phyloP scores from a whole-genome alignment of 2,329 filamentous ascomycete species.

The Epichloe glyceriae region DNA sequence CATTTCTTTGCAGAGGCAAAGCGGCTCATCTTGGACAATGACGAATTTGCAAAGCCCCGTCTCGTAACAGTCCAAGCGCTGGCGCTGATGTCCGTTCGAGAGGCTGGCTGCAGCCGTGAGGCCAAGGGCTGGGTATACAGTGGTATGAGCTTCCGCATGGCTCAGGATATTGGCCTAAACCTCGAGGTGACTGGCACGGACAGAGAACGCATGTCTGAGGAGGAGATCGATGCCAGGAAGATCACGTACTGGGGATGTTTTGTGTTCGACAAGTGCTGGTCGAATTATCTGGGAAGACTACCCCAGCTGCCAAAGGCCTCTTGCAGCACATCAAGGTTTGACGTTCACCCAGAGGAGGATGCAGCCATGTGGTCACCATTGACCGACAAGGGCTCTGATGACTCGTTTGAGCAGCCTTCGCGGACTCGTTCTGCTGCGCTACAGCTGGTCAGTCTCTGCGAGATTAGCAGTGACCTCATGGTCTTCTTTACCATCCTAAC shows the following conservation, averaged over 20 bases:
- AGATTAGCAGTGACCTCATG: conserved; percentile 86
- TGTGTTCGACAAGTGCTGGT: conserved; percentile 98
- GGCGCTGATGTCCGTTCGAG: conserved; percentile 88
- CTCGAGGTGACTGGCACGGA: conserved; percentile 61
- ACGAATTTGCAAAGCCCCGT: conserved; percentile 81
- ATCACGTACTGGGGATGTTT: conserved; percentile 98
- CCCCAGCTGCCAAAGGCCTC: conserved; percentile 72
- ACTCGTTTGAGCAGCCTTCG: conserved; percentile 63
- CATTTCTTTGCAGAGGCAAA: conserved; percentile 96
- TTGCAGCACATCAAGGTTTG: conserved; percentile 75
- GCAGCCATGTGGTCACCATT: conserved; percentile 77
- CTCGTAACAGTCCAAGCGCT: conserved; percentile 87
- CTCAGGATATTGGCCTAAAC: conserved; percentile 83
- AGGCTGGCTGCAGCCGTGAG: conserved; percentile 87
- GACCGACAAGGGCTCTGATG: conserved; percentile 67
- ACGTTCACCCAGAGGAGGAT: conserved; percentile 84
- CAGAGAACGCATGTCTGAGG: conserved; percentile 52
- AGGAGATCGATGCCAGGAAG: conserved; percentile 76
- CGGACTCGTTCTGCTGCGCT: conserved; percentile 70
- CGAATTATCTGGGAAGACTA: conserved; percentile 85
- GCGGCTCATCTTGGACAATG: conserved; percentile 74
- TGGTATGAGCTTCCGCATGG: conserved; percentile 97
- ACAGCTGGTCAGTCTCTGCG: conserved; percentile 71
- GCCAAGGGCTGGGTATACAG: conserved; percentile 97
- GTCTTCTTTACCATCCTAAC: conserved; percentile 76